These are phyloP conservation scores for Aspergillus carlsbadensis DNA, from an alignment of 495 filamentous ascomycete species.

Conservation along the genomic window DNA sequence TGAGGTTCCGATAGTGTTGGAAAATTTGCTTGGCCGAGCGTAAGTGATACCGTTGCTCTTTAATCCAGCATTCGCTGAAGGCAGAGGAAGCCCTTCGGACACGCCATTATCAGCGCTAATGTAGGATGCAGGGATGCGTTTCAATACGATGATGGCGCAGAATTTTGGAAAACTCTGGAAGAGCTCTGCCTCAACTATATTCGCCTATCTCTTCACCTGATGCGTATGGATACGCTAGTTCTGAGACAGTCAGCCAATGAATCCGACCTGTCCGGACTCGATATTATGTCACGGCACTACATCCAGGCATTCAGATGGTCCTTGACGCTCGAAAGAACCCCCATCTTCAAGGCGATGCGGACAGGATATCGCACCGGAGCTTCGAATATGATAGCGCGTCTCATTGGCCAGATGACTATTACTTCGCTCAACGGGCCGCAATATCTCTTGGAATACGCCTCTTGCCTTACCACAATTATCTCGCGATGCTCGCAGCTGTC, in stretches of 20 bases:
- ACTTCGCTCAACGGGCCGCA: conserved; percentile 24
- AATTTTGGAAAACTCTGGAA: conserved; percentile 28
- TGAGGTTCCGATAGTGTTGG: conserved; percentile 43
- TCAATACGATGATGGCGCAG: conserved; percentile 28
- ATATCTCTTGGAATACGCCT: conserved; percentile 26
- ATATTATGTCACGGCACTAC: conserved; percentile 31
- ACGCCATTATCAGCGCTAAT: conserved; percentile 1
- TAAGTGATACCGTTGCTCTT: conserved; percentile 20
- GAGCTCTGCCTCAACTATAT: conserved; percentile 38
- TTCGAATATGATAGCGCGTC: conserved; percentile 24
- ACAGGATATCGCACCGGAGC: conserved; percentile 22
- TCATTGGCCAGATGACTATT: conserved; percentile 29
- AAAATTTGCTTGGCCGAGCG: conserved; percentile 45
- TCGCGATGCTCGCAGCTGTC: conserved; percentile 28
- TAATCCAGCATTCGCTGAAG: not conserved
- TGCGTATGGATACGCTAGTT: conserved; percentile 31
- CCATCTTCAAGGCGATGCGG: conserved; percentile 32
- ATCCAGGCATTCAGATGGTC: conserved; percentile 30
- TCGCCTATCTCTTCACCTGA: conserved; percentile 34
- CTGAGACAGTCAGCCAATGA: conserved; percentile 27
- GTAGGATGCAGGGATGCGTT: conserved; percentile 27
- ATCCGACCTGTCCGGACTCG: conserved; percentile 23
- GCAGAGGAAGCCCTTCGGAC: not conserved
- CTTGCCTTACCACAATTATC: conserved; percentile 25
- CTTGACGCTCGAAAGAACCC: conserved; percentile 30